These are phyloP conservation scores for Piper betle DNA, from an alignment of 164 flowering plant species.

Conservation along the genomic window DNA sequence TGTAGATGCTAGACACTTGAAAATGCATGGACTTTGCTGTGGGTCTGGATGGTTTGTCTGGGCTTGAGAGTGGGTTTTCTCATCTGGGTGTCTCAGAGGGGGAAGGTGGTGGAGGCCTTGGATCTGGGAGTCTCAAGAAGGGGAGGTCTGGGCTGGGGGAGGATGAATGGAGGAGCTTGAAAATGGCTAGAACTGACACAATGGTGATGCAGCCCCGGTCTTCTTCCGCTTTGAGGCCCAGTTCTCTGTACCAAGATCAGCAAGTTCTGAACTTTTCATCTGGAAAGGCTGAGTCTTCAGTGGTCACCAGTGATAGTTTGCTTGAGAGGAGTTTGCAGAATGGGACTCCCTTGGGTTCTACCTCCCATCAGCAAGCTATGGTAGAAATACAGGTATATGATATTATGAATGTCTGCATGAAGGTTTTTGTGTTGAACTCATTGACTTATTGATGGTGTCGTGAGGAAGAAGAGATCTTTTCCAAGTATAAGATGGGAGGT, in stretches of 20 bases:
- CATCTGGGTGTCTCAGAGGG: conserved; percentile 23
- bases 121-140: conserved; percentile 40
- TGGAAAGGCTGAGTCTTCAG: conserved; percentile 29
- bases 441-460: not conserved
- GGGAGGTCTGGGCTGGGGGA: conserved; percentile 25
- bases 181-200: conserved; percentile 37
- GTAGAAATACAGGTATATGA: conserved; percentile 41
- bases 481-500: conserved; percentile 7
- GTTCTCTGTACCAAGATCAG: conserved; percentile 25
- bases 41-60: conserved; percentile 36
- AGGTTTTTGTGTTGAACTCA: not conserved
- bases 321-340: conserved; percentile 10
- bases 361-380: conserved; percentile 18
- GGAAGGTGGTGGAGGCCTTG: conserved; percentile 39
- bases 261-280: conserved; percentile 65
- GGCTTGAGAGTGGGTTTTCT: conserved; percentile 22
- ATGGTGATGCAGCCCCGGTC: conserved; percentile 27
- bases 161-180: conserved; percentile 48
- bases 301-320: conserved; percentile 5
- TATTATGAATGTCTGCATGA: not conserved
- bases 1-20: conserved; percentile 3
- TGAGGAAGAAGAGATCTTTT: conserved; percentile 2
- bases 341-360: conserved; percentile 20
- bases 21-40: conserved; percentile 48
- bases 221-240: conserved; percentile 31